Percentiles rank a stretch among this genome's conserved stretches.
Evolutionary conservation across 2,329 filamentous ascomycete genomes (phyloP).

Genomic region (Ustilaginoidea virens): DNA sequence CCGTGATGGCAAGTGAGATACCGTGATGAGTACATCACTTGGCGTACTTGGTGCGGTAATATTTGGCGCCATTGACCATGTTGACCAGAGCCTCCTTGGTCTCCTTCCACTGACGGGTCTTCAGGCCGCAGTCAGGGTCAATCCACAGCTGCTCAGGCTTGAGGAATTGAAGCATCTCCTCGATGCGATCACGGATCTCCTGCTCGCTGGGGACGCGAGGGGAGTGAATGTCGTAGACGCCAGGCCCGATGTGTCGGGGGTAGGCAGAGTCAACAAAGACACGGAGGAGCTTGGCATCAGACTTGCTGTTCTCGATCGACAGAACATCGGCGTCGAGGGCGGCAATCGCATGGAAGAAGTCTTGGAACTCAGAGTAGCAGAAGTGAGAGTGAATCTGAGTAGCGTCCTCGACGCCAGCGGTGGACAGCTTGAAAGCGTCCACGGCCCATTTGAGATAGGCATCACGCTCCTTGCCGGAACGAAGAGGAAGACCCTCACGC

Average conservation of each 20-base stretch:
- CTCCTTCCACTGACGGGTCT: slow-evolving; percentile 98
- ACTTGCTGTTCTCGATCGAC: slow-evolving; percentile 99
- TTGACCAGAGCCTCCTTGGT: slow-evolving; percentile 91
- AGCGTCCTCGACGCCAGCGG: slow-evolving; percentile 80
- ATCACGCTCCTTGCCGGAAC: slow-evolving; percentile 83
- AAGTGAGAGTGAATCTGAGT: slow-evolving; percentile 99
- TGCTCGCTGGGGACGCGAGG: slow-evolving; percentile 92
- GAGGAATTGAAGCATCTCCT: slow-evolving; percentile 96
- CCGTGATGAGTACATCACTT: slow-evolving; percentile 29
- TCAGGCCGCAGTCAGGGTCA: slow-evolving; percentile 97
- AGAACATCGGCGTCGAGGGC: slow-evolving; percentile 96
- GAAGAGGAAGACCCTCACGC: slow-evolving; percentile 96
- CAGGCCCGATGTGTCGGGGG: slow-evolving; percentile 94
- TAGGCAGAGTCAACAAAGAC: slow-evolving; percentile 97
- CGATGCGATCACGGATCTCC: slow-evolving; percentile 95
- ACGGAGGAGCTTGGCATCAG: slow-evolving; percentile 95
- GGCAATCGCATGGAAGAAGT: slow-evolving; percentile 99
- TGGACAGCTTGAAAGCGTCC: slow-evolving; percentile 92
- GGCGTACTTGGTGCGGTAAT: slow-evolving; percentile 79
- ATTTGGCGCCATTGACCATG: slow-evolving; percentile 98
- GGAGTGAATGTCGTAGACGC: slow-evolving; percentile 99
- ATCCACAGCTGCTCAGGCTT: slow-evolving; percentile 99
- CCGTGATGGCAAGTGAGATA: slow-evolving; percentile 7
- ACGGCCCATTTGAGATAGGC: slow-evolving; percentile 97
- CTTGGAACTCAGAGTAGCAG: slow-evolving; percentile 99